Evolutionary conservation across 257 asterid species (phyloP).

Genomic region (Petrea volubilis): DNA sequence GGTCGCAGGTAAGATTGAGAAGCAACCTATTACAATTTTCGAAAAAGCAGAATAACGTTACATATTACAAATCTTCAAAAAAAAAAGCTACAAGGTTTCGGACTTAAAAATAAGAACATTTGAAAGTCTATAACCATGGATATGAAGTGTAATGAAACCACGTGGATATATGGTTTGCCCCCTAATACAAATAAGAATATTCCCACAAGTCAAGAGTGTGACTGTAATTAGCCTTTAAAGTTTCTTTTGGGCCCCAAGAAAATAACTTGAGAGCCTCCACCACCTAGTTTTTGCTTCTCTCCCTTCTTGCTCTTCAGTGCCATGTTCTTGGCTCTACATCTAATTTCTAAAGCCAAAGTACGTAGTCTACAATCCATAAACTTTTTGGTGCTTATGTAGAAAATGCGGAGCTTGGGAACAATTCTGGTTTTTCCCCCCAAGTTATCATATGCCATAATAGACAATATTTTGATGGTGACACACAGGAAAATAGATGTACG

Average conservation of each 20-base stretch:
- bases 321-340: not conserved
- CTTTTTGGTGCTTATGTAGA: too few species aligned
- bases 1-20: slow-evolving; percentile 92
- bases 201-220: not conserved
- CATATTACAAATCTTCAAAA: not conserved
- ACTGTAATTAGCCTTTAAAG: not conserved
- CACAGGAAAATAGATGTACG: not conserved
- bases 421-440: not conserved
- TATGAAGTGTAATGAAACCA: not conserved
- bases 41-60: slow-evolving; percentile 20
- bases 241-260: not conserved
- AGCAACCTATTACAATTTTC: slow-evolving; percentile 61
- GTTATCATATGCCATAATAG: not conserved
- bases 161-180: too few species aligned
- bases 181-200: not conserved
- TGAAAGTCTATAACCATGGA: too few species aligned
- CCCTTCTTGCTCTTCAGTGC: not conserved
- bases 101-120: slow-evolving; percentile 11
- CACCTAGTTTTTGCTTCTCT: not conserved
- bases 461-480: not conserved
- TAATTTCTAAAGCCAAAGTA: too few species aligned
- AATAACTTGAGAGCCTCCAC: not conserved
- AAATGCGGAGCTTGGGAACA: not conserved
- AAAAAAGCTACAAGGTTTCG: not conserved
- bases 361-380: too few species aligned